Base-by-base conservation (phyloP, 306 rosid species). In the Acacia confusa region DNA sequence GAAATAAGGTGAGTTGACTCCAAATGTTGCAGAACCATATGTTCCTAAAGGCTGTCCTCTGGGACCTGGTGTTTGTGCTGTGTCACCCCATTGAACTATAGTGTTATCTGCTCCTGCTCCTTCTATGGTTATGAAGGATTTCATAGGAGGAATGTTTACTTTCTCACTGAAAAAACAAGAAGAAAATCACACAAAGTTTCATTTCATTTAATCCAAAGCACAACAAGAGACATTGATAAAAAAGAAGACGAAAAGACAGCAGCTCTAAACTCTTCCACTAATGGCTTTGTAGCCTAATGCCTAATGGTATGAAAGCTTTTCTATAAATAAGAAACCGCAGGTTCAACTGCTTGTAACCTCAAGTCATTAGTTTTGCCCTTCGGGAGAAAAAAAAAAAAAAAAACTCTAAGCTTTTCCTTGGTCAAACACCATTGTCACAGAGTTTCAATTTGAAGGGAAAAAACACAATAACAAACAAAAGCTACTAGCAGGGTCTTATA, bases 11-110 rank as follows among this genome's bases (percentile, higher is more conserved):
- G 99, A 85, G 84, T 96, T 96, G 71, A 92, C 99, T 8, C 91
- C 94, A 87, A 96, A 96, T 24, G 99, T 93, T 55, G 99, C 99
- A 27, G 99, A 96, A 69, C 82, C 87, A 52, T 63, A 93, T 17
- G 99, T 96, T 67, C 99, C 98, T 81, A 93, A 64, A 11, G 91
- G 89, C 50, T 80, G 91, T 24, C 97, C 95, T 77, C 66, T 88
- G 16, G 90, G 82, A 10, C 90, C 96, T 3, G 78, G 97, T 32
- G 97, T 93, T 85, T 91, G 81, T 77, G 99, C 99, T 6, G 97
- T 96, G 91, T 96, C 99, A 75, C 99, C 99, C 98, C 98, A 96
- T 83, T 96, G 97, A 82, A 96, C 93, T 3, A 96, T 92, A 14
- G 99, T 96, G 14, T 84, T 91, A 32, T 92, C 99, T 44, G 99